A percentile compares a stretch with the other conserved stretches of the same genome.
Evolutionary conservation across 169 alveolate species (phyloP).

Genomic region (Plasmodium coatneyi): DNA sequence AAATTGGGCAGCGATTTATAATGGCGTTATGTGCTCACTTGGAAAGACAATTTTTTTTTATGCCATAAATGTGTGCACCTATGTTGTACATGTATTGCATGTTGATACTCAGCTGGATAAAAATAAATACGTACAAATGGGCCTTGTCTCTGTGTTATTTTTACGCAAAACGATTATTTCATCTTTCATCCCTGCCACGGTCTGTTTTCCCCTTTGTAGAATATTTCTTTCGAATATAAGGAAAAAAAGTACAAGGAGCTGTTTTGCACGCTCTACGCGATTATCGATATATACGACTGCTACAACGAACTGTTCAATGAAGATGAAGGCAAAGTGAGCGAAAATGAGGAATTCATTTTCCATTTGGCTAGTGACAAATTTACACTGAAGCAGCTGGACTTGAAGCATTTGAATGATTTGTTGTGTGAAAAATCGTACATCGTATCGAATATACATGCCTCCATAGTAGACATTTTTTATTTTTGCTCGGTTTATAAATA

Average conservation of each 20-base stretch:
- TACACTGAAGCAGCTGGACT: constrained; percentile 23
- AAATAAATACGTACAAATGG: background rate
- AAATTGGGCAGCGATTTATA: background rate
- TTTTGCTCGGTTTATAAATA: constrained; percentile 41
- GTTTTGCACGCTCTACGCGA: constrained; percentile 56
- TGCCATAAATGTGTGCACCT: background rate
- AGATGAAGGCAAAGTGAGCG: constrained; percentile 68
- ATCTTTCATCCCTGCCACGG: background rate
- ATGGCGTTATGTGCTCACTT: background rate
- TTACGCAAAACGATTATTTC: background rate
- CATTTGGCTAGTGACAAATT: constrained; percentile 54
- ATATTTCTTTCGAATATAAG: constrained; percentile 23
- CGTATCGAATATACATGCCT: constrained; percentile 37
- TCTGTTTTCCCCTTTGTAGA: constrained; percentile 6
- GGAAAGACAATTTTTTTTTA: background rate
- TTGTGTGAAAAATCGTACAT: constrained; percentile 47
- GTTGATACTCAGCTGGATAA: background rate
- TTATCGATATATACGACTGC: constrained; percentile 48
- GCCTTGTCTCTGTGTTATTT: background rate
- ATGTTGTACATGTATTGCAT: background rate
- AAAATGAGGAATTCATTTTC: constrained; percentile 64
- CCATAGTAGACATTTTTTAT: constrained; percentile 68
- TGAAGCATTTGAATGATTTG: constrained; percentile 60
- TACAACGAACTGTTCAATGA: constrained; percentile 37
- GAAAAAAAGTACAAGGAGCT: constrained; percentile 34